These are phyloP conservation scores for Jatropha multifida DNA, from an alignment of 441 rosid genomes.

Conservation along the genomic window DNA sequence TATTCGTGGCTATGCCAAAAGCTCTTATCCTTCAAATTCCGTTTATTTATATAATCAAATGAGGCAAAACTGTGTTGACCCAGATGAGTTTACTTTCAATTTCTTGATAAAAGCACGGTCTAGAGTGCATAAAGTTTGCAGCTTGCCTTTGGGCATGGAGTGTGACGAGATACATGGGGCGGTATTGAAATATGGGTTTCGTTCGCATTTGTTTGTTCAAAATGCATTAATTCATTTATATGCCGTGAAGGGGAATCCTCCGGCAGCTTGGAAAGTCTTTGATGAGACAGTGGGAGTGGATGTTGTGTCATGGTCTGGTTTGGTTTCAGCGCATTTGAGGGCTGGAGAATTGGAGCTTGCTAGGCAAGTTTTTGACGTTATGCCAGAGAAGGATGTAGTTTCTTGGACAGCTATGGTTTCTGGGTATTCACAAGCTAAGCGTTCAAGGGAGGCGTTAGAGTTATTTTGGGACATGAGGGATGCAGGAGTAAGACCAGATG, in stretches of 20 bases:
- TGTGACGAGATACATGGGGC: constrained; percentile 24
- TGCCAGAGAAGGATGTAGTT: constrained; percentile 32
- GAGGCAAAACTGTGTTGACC: constrained; percentile 20
- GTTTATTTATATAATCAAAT: constrained; percentile 17
- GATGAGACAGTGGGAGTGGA: constrained; percentile 24
- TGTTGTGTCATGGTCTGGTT: constrained; percentile 27
- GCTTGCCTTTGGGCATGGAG: constrained; percentile 2
- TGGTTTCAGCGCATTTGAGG: constrained; percentile 22
- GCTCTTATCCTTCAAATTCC: constrained; percentile 17
- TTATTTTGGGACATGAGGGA: constrained; percentile 22
- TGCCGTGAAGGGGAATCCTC: constrained; percentile 17
- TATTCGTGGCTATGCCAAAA: constrained; percentile 29
- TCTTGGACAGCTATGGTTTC: constrained; percentile 30
- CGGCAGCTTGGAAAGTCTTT: constrained; percentile 26
- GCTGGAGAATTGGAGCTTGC: constrained; percentile 26
- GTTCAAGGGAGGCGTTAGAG: constrained; percentile 24
- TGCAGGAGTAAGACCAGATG: constrained; percentile 22
- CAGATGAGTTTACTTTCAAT: constrained; percentile 28
- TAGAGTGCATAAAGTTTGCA: background rate
- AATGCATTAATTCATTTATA: constrained; percentile 29
- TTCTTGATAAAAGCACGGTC: constrained; percentile 28
- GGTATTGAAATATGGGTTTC: constrained; percentile 19
- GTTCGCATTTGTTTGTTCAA: constrained; percentile 24
- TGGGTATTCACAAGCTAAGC: constrained; percentile 20
- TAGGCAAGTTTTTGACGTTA: constrained; percentile 21